Evolutionary conservation across 805 yeast species (phyloP).

Genomic region (Saccharomycopsis malanga): DNA sequence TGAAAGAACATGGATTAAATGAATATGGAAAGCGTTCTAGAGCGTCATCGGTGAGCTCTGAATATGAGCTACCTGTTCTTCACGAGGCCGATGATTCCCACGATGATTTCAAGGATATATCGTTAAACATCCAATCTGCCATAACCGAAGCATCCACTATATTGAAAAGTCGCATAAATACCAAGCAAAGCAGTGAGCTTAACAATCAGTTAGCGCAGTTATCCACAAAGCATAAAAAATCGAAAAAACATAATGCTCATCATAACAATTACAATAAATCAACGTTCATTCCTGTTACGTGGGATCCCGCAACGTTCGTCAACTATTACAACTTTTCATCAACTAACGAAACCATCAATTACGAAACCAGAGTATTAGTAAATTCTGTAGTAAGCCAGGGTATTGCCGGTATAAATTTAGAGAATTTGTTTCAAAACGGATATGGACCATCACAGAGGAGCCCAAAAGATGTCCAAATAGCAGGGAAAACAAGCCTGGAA

Average conservation of each 20-base stretch:
- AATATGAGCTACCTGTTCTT: conserved; percentile 7
- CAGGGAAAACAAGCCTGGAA: conserved; percentile 4
- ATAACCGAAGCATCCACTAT: not conserved
- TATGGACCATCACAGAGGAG: too few relatives aligned
- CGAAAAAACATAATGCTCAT: conserved; percentile 3
- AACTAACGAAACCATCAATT: conserved; percentile 6
- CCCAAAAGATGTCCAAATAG: not conserved
- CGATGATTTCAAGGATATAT: not conserved
- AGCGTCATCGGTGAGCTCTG: conserved; percentile 9
- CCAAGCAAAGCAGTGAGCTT: not conserved
- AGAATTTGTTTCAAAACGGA: not conserved
- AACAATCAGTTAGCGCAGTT: not conserved
- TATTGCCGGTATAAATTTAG: not conserved
- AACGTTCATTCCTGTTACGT: not conserved
- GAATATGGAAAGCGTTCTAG: conserved; percentile 5
- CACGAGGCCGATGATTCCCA: not conserved
- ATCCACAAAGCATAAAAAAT: conserved; percentile 1
- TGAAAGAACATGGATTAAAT: not conserved
- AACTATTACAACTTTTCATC: conserved; percentile 8
- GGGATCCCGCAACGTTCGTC: conserved; percentile 1
- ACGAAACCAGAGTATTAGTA: not conserved
- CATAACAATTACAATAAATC: not conserved
- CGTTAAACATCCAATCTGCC: not conserved
- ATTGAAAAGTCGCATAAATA: too few relatives aligned
- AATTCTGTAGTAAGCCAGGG: conserved; percentile 7